A percentile compares a stretch with the other conserved stretches of the same genome.
phyloP scores from a whole-genome alignment of 202 grass and related monocot species.

The Alloteropsis angusta region DNA sequence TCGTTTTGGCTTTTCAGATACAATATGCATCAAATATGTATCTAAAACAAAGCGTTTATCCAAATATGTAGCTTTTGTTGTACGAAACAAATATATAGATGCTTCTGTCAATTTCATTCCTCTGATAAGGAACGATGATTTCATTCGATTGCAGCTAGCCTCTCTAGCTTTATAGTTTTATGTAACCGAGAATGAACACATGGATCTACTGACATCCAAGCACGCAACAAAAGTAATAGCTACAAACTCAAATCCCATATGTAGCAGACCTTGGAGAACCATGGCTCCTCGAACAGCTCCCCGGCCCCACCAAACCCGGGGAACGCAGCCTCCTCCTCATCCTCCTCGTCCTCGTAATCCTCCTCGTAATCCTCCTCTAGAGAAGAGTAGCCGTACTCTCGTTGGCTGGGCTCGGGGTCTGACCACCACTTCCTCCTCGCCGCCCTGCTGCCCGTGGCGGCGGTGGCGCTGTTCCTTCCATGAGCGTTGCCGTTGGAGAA shows the following conservation, averaged over 20 bases:
- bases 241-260: background rate
- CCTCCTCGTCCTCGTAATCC: background rate
- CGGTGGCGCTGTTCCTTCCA: background rate
- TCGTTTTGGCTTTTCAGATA: no score
- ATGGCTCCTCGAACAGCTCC: conserved; percentile 32
- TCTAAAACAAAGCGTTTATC: no score
- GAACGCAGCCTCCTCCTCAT: background rate
- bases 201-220: background rate
- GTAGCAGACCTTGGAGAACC: conserved; percentile 16
- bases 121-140: background rate
- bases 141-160: background rate
- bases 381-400: background rate
- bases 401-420: background rate
- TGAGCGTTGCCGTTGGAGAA: background rate
- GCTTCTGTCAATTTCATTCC: background rate
- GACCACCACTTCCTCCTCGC: conserved; percentile 23
- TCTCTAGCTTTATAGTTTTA: background rate
- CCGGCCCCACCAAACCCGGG: background rate
- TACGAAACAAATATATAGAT: background rate
- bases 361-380: background rate
- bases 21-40: no score
- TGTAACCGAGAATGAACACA: background rate
- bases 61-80: no score
- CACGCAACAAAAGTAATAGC: background rate
- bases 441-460: background rate